Evolutionary conservation across 1,284 basidiomycete species (phyloP), one percentile per base, ranked within the genome.

Genomic region (Erythrobasidium hasegawianum): DNA sequence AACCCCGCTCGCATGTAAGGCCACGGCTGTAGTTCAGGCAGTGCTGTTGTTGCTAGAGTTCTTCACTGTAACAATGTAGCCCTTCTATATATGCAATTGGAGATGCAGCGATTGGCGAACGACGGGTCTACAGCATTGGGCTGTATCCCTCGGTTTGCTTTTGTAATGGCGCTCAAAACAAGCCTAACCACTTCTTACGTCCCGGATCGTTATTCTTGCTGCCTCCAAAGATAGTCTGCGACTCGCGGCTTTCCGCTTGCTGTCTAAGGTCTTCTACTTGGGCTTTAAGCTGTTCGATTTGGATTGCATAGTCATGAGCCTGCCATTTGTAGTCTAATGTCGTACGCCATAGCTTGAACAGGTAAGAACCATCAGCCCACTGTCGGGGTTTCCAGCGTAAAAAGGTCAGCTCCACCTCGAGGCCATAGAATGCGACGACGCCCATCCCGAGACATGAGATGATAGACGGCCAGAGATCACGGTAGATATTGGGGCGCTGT

Each of bases 401-500:
- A 11, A n/a, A 27, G n/a, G 7, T 49, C 4, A 33, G 13, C 43
- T 20, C 39, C 33, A 65, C 62, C 56, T 65, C 62, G 8, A 65
- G 55, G 10, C 62, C 62, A 29, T 58, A 58, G 18, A 50, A 65
- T 18, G 41, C 62, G 24, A 43, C 56, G n/a, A 57, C 43, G n/a
- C 41, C 62, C 13, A 65, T 41, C 13, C 62, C 62, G 2, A 47
- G 18, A 38, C 55, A 57, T 18, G 55, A 47, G 13, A 65, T 16
- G 53, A 65, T 27, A 24, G 62, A 43, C n/a, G 62, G 62, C 62
- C 62, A 65, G 26, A 65, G 20, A 58, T 65, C 62, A 33, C 62
- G 55, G 22, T 65, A 65, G 29, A 65, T 58, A 26, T 58, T 65
- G 26, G 54, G 41, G 18, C 40, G 27, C 45, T 41, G 55, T 11